These are phyloP conservation scores for Sphenostylis stenocarpa DNA, from an alignment of 306 rosid species.

Conservation along the genomic window DNA sequence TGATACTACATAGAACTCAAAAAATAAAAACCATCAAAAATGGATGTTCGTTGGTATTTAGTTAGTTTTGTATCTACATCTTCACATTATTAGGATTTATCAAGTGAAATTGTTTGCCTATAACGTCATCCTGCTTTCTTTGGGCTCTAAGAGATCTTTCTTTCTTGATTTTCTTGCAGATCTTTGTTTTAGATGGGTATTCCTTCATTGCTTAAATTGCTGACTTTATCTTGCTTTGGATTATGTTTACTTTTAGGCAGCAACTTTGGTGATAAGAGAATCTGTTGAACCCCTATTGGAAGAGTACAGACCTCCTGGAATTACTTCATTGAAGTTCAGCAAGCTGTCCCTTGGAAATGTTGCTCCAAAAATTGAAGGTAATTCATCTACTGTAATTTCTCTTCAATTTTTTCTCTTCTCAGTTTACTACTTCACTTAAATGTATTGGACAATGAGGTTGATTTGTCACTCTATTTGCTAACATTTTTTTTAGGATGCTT, in stretches of 20 bases:
- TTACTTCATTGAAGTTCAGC: conserved; percentile 87
- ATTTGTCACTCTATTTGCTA: conserved; percentile 20
- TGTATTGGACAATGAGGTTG: conserved; percentile 4
- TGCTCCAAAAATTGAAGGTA: conserved; percentile 95
- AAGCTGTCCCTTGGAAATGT: conserved; percentile 89
- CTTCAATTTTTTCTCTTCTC: background rate
- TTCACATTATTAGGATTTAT: background rate
- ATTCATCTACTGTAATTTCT: conserved; percentile 14
- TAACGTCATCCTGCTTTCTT: conserved; percentile 15
- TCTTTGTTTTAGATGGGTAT: background rate
- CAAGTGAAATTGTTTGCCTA: background rate
- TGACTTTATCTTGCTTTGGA: conserved; percentile 23
- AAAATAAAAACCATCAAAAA: background rate
- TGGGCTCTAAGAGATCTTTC: conserved; percentile 6
- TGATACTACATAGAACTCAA: background rate
- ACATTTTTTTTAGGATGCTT: conserved; percentile 4
- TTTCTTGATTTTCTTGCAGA: conserved; percentile 20
- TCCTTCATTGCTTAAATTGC: conserved; percentile 20
- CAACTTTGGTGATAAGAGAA: conserved; percentile 73
- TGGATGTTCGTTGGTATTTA: background rate
- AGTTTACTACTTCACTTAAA: background rate
- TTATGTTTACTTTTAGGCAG: conserved; percentile 64
- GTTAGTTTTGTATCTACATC: background rate
- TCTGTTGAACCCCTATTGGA: conserved; percentile 93
- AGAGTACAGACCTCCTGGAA: conserved; percentile 88